These are phyloP conservation scores for Aurinia saxatilis DNA, from an alignment of 345 rosid species.

Conservation along the genomic window DNA sequence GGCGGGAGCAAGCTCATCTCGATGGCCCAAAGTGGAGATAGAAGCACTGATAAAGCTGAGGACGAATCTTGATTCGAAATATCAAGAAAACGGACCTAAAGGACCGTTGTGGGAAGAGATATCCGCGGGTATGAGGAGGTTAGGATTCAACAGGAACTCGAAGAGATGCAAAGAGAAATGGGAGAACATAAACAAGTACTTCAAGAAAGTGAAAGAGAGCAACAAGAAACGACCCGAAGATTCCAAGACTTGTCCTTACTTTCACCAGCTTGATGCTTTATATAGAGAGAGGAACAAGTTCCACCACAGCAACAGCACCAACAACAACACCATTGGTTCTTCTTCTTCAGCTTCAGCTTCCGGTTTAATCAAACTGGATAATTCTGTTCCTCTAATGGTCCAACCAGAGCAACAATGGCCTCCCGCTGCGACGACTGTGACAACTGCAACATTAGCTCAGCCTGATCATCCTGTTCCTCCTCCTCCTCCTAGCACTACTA, in stretches of 20 bases:
- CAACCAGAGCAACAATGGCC: conserved; percentile 82
- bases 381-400: conserved; percentile 52
- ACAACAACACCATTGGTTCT: conserved; percentile 1
- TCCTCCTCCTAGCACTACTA: no score
- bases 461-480: not conserved
- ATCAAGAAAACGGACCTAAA: conserved; percentile 55
- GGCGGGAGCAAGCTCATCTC: conserved; percentile 30
- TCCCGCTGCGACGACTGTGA: not conserved
- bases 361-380: conserved; percentile 35
- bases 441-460: not conserved
- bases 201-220: conserved; percentile 78
- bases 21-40: conserved; percentile 52
- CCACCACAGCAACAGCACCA: not conserved
- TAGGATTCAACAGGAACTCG: conserved; percentile 61
- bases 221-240: conserved; percentile 66
- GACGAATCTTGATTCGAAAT: conserved; percentile 35
- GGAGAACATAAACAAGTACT: conserved; percentile 81
- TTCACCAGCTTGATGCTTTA: conserved; percentile 62
- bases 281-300: conserved; percentile 46
- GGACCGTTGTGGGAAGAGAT: conserved; percentile 77
- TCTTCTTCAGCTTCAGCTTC: conserved; percentile 18
- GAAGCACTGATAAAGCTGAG: conserved; percentile 43
- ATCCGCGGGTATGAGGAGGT: conserved; percentile 49
- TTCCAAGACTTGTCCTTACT: conserved; percentile 77
- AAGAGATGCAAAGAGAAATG: conserved; percentile 81